Evolutionary conservation across 2,329 filamentous ascomycete genomes (phyloP).

Genomic region (Cytospora chrysosperma): DNA sequence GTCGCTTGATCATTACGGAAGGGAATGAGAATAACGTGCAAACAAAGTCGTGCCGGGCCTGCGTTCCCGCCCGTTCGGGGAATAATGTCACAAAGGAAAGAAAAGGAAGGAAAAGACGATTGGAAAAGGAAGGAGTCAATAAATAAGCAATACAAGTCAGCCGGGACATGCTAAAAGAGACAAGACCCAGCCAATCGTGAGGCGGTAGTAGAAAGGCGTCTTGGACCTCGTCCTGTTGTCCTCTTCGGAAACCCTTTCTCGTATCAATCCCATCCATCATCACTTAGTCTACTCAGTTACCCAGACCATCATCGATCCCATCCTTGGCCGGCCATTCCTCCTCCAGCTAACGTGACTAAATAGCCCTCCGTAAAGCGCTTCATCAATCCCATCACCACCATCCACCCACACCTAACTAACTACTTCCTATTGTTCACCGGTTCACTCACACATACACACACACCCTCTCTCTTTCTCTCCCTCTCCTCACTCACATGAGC

Average conservation of each 20-base stretch:
- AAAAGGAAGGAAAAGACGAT: background rate
- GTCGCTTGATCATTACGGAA: background rate
- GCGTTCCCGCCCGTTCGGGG: background rate
- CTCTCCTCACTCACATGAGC: too few relatives aligned
- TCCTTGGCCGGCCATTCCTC: background rate
- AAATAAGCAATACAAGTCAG: background rate
- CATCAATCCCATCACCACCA: background rate
- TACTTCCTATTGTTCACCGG: background rate
- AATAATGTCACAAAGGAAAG: background rate
- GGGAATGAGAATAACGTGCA: background rate
- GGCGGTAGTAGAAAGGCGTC: background rate
- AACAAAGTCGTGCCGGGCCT: background rate
- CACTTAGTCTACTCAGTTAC: background rate
- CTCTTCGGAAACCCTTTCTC: background rate
- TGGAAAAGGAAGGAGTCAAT: background rate
- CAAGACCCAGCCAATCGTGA: background rate
- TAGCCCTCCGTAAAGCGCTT: background rate
- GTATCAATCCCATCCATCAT: background rate
- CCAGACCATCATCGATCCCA: background rate
- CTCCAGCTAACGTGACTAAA: background rate
- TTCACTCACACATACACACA: too few relatives aligned
- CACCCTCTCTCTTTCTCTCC: too few relatives aligned
- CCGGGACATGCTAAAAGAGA: background rate
- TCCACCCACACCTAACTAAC: background rate
- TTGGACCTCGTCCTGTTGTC: background rate